Conservation (phyloP, 768 basidiomycete species). For the Boletus rufocinnamomeus region DNA sequence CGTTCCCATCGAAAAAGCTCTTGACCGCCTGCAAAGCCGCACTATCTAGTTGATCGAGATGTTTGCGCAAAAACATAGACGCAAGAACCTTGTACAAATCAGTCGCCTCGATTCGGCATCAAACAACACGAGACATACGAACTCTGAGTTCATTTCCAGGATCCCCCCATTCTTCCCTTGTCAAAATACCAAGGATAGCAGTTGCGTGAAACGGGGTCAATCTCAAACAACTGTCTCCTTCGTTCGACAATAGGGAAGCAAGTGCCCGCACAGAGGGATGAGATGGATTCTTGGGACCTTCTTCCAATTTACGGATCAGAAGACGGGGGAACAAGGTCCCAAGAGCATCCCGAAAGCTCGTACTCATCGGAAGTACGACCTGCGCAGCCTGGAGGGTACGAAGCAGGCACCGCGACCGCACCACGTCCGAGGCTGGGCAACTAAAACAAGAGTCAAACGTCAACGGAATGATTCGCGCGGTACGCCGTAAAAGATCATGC, state of each 20-base stretch:
- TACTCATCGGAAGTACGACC: slow-evolving; percentile 25
- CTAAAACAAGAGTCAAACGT: slow-evolving; percentile 46
- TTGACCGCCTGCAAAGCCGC: slow-evolving; percentile 26
- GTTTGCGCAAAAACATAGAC: slow-evolving; percentile 34
- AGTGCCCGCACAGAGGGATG: slow-evolving; percentile 17
- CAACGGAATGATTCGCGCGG: slow-evolving; percentile 41
- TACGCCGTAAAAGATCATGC: slow-evolving; percentile 46
- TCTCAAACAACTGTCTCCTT: slow-evolving; percentile 32
- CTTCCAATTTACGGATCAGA: slow-evolving; percentile 43
- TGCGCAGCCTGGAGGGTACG: slow-evolving; percentile 40
- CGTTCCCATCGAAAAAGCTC: slow-evolving; percentile 22
- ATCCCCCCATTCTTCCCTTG: slow-evolving; percentile 42
- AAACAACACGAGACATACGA: slow-evolving; percentile 19
- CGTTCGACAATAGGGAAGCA: slow-evolving; percentile 25
- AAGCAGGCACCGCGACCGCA: slow-evolving; percentile 43
- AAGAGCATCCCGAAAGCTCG: slow-evolving; percentile 33
- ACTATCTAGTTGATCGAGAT: slow-evolving; percentile 33
- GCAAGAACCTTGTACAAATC: slow-evolving; percentile 25
- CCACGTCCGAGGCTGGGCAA: slow-evolving; percentile 35
- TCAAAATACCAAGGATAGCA: slow-evolving; percentile 42
- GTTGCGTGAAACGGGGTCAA: slow-evolving; percentile 33
- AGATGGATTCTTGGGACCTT: slow-evolving; percentile 37
- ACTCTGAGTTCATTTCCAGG: slow-evolving; percentile 35
- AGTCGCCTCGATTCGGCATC: slow-evolving; percentile 1
- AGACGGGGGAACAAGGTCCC: slow-evolving; percentile 31